Evolutionary conservation across 345 rosid genomes (phyloP).

Genomic region (Populus davidiana): DNA sequence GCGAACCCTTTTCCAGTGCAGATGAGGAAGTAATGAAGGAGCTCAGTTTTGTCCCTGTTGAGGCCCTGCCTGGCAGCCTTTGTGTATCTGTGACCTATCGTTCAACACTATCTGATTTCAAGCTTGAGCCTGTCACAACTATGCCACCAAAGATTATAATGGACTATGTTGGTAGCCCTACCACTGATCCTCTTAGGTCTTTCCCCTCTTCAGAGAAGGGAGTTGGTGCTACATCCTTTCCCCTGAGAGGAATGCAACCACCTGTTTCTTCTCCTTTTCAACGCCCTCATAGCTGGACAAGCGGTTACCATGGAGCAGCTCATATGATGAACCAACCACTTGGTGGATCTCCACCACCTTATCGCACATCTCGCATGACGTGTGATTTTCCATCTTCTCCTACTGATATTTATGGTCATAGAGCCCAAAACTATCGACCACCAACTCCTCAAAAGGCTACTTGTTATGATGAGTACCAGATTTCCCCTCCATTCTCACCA

Average conservation of each 20-base stretch:
- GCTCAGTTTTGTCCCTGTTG: conserved; percentile 63
- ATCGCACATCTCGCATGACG: conserved; percentile 38
- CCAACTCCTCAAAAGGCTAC: conserved; percentile 31
- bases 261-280: conserved; percentile 50
- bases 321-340: conserved; percentile 42
- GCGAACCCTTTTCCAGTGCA: conserved; percentile 58
- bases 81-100: conserved; percentile 62
- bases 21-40: conserved; percentile 57
- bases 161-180: conserved; percentile 87
- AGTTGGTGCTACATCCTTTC: conserved; percentile 51
- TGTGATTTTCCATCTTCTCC: conserved; percentile 51
- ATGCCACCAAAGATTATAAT: conserved; percentile 72
- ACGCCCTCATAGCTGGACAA: conserved; percentile 92
- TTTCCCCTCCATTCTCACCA: conserved; percentile 87
- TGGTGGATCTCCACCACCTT: conserved; percentile 54
- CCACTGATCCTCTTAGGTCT: conserved; percentile 70
- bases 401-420: conserved; percentile 35
- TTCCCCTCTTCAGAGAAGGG: conserved; percentile 66
- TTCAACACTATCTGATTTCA: conserved; percentile 60
- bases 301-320: conserved; percentile 64
- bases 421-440: conserved; percentile 38
- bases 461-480: conserved; percentile 60
- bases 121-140: conserved; percentile 55
- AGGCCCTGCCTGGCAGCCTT: conserved; percentile 74
- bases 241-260: conserved; percentile 48